These are phyloP conservation scores for Furculomyces boomerangus DNA, from an alignment of 371 early-diverging fungal genomes.

Conservation along the genomic window DNA sequence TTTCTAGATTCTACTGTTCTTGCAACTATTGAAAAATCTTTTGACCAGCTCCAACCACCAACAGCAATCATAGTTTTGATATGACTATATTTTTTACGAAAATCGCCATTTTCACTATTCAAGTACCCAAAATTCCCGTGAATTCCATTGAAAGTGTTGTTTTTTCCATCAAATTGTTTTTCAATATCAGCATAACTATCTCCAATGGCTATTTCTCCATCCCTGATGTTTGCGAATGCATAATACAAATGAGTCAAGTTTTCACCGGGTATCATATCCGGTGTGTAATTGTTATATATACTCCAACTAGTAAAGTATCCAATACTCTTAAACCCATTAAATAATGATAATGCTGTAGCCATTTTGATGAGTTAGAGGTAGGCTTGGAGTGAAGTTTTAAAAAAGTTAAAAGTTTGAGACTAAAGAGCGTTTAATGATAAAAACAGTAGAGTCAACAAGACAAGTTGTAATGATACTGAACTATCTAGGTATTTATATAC, in stretches of 20 bases:
- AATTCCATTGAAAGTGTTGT: not conserved
- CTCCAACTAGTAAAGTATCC: not conserved
- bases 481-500: no score
- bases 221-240: not conserved
- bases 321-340: not conserved
- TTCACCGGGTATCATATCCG: not conserved
- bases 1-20: slow-evolving; percentile 19
- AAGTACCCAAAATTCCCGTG: not conserved
- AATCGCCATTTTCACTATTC: not conserved
- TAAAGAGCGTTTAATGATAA: no score
- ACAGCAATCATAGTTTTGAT: slow-evolving; percentile 31
- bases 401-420: no score
- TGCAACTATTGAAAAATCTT: slow-evolving; percentile 24
- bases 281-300: not conserved
- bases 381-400: no score
- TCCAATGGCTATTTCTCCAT: not conserved
- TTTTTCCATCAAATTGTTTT: not conserved
- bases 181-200: not conserved
- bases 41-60: slow-evolving; percentile 26
- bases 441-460: no score
- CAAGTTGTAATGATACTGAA: no score
- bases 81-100: not conserved
- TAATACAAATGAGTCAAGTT: not conserved
- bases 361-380: no score
- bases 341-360: no score